Conservation (phyloP, 345 rosid species). For the Linum tenue region DNA sequence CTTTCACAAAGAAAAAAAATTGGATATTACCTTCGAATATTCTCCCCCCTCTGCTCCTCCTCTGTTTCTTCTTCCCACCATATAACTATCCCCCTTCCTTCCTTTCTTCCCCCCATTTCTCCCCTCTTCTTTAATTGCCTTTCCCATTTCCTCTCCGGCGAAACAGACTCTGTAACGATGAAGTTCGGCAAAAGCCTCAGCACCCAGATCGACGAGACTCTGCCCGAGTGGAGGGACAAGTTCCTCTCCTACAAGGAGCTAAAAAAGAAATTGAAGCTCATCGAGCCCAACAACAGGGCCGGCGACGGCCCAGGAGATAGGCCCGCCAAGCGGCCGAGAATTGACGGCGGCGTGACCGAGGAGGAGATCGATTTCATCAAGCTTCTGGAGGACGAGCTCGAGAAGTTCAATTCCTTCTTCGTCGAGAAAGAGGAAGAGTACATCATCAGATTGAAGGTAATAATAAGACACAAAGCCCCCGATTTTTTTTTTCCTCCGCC, state of each 20-base stretch:
- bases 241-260: slow-evolving; percentile 92
- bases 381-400: slow-evolving; percentile 70
- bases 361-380: slow-evolving; percentile 67
- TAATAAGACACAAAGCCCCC: not conserved
- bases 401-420: slow-evolving; percentile 85
- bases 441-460: slow-evolving; percentile 83
- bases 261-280: slow-evolving; percentile 70
- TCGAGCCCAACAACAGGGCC: slow-evolving; percentile 32
- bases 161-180: slow-evolving; percentile 25
- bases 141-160: slow-evolving; percentile 14
- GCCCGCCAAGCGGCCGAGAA: slow-evolving; percentile 46
- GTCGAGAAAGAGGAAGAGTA: slow-evolving; percentile 96
- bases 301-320: slow-evolving; percentile 21
- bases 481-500: not conserved
- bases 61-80: not conserved
- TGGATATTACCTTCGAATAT: slow-evolving; percentile 84
- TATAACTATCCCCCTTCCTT: not conserved
- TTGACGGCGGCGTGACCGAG: slow-evolving; percentile 36
- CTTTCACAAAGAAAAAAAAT: not conserved
- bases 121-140: not conserved
- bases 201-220: slow-evolving; percentile 91
- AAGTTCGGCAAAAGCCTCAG: slow-evolving; percentile 91
- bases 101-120: not conserved
- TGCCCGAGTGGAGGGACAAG: slow-evolving; percentile 94
- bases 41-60: slow-evolving; percentile 23